Evolutionary conservation across 441 rosid genomes (phyloP), one percentile per base, ranked within the genome.

Genomic region (Francoa sonchifolia): DNA sequence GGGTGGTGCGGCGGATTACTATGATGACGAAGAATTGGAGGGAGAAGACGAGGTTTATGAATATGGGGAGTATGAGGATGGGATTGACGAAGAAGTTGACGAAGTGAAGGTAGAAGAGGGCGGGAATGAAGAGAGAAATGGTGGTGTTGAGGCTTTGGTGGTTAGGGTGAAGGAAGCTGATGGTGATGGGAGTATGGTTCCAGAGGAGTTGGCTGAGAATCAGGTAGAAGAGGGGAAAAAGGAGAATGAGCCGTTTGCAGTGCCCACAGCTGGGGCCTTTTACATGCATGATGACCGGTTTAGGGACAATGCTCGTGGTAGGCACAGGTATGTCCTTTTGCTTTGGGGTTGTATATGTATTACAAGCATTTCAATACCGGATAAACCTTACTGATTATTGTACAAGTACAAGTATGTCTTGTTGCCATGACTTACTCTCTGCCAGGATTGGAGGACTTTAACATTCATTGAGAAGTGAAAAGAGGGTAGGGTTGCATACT

Each of bases 271-370:
- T 42, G 98, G 98, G 26, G 90, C 98, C 0, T 90, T 90, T 58
- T 90, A 90, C 51, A 85, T 90, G 96, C 98, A 90, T 19, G 98
- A 90, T 58, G 95, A 90, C 62, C 72, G 98, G 21, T 90, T 80
- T 47, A 74, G 82, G 63, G 95, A 71, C 49, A 58, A 69, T 61
- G 66, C 60, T 47, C 69, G 59, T 57, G 87, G 67, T 52, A 59
- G 84, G 7, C 62, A 74, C 63, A 72, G 79, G 84, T 76, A 71
- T 28, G 31, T n/a, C 33, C 28, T 20, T 15, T 47, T 11, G 41
- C 13, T 26, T 23, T 14, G 17, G 8, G 3, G 39, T 7, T 16
- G 9, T 21, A 34, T 9, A 12, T 40, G 11, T 11, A 12, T 22
- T n/a, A n/a, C n/a, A n/a, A n/a, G n/a, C n/a, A n/a, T n/a, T n/a